A percentile compares a stretch with the other conserved stretches of the same genome.
phyloP scores from a whole-genome alignment of 805 yeast genomes.

The Cyberlindnera maclurae region DNA sequence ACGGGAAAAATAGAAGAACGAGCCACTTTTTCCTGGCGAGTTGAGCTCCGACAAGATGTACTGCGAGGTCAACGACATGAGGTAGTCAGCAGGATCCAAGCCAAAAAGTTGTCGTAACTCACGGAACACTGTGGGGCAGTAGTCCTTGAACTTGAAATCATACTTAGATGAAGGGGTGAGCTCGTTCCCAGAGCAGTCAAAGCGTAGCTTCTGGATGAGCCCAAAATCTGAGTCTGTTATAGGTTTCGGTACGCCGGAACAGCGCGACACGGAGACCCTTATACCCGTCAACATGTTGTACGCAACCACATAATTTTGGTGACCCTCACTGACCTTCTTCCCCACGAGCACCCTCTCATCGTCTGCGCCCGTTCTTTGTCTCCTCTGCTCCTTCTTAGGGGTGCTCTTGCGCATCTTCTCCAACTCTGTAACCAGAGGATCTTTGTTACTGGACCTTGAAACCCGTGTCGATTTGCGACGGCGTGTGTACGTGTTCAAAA shows the following conservation, averaged over 20 bases:
- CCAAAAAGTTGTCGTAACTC: conserved; percentile 76
- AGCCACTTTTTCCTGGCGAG: conserved; percentile 96
- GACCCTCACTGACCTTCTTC: conserved; percentile 85
- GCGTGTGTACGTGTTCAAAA: conserved; percentile 27
- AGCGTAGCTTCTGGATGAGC: conserved; percentile 71
- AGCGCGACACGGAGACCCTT: conserved; percentile 87
- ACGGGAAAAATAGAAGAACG: conserved; percentile 89
- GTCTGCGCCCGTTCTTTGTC: conserved; percentile 31
- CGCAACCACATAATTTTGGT: conserved; percentile 87
- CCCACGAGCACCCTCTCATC: conserved; percentile 65
- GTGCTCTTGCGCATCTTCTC: conserved; percentile 43
- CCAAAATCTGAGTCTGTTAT: conserved; percentile 65
- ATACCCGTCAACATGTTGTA: conserved; percentile 97
- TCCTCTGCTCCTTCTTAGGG: conserved; percentile 33
- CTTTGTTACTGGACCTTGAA: conserved; percentile 18
- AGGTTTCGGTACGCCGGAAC: conserved; percentile 78
- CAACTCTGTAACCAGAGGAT: conserved; percentile 37
- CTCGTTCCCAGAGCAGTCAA: conserved; percentile 82
- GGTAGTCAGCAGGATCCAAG: conserved; percentile 92
- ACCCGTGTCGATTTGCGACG: conserved; percentile 15
- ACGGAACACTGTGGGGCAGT: conserved; percentile 89
- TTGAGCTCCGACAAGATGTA: conserved; percentile 87
- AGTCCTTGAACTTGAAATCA: conserved; percentile 95
- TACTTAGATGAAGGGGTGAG: conserved; percentile 89
- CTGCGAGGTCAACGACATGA: conserved; percentile 86